Conservation (phyloP, 2,329 filamentous ascomycete genomes). For the Phaeophleospora eucalypticola region DNA sequence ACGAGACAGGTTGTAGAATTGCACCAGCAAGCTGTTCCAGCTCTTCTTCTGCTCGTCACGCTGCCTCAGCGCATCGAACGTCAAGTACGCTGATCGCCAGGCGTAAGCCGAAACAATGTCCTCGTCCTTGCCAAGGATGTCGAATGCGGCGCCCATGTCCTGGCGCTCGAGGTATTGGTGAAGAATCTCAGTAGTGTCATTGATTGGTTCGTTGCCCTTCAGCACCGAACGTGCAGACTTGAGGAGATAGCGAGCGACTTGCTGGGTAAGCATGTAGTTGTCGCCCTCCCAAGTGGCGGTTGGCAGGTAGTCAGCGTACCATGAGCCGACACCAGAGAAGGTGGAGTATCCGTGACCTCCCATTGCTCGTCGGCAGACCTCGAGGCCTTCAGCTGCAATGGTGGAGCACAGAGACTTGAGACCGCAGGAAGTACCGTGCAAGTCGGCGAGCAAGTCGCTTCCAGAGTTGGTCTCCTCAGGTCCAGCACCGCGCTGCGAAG, state of each 20-base stretch:
- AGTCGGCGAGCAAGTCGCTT: constrained; percentile 65
- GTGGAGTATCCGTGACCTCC: constrained; percentile 73
- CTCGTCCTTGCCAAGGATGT: constrained; percentile 64
- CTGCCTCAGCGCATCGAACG: constrained; percentile 71
- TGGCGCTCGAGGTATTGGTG: constrained; percentile 59
- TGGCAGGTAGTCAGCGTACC: constrained; percentile 72
- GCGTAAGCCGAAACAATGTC: constrained; percentile 71
- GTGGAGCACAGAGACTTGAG: constrained; percentile 70
- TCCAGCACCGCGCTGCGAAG: constrained; percentile 54
- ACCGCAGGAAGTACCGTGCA: constrained; percentile 73
- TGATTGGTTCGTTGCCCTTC: constrained; percentile 59
- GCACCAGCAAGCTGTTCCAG: constrained; percentile 73
- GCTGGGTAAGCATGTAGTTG: constrained; percentile 79
- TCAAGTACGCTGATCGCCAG: constrained; percentile 69
- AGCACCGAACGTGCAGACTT: constrained; percentile 70
- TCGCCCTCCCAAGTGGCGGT: constrained; percentile 71
- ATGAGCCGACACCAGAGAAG: constrained; percentile 71
- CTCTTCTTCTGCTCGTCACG: constrained; percentile 70
- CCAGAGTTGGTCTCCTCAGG: constrained; percentile 65
- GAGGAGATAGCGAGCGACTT: constrained; percentile 71
- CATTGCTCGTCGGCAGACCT: constrained; percentile 69
- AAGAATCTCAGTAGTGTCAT: constrained; percentile 66
- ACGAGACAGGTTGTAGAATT: constrained; percentile 72
- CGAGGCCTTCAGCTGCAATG: constrained; percentile 68
- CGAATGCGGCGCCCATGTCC: constrained; percentile 69